Percentiles rank a stretch among this genome's conserved stretches.
Evolutionary conservation across 495 filamentous ascomycete species (phyloP).

Genomic region (Lasiosphaeria ovina): DNA sequence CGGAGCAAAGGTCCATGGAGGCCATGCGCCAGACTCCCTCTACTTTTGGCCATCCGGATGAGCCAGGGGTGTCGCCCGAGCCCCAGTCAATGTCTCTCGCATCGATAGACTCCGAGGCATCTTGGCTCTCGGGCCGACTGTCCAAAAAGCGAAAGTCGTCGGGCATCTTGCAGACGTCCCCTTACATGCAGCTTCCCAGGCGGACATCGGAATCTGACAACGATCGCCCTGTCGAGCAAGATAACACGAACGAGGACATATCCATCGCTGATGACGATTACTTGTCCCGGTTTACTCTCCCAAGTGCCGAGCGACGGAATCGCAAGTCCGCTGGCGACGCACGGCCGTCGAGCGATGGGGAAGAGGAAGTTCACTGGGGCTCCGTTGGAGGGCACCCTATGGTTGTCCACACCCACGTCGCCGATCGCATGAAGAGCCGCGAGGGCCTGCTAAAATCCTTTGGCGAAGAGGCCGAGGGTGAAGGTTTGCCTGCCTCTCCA

Average conservation of each 20-base stretch:
- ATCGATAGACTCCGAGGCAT: constrained; percentile 86
- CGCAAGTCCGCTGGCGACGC: constrained; percentile 44
- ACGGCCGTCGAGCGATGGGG: constrained; percentile 47
- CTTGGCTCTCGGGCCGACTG: constrained; percentile 76
- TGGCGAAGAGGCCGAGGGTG: constrained; percentile 30
- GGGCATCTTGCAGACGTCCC: constrained; percentile 28
- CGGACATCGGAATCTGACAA: constrained; percentile 37
- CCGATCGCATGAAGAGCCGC: constrained; percentile 43
- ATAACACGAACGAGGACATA: constrained; percentile 53
- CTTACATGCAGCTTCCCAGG: constrained; percentile 38
- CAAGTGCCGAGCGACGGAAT: constrained; percentile 56
- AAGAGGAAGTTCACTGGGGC: constrained; percentile 46
- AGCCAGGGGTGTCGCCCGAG: constrained; percentile 42
- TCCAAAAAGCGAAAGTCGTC: constrained; percentile 43
- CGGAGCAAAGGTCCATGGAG: constrained; percentile 43
- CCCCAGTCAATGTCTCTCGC: constrained; percentile 64
- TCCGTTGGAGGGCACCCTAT: constrained; percentile 40
- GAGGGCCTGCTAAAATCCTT: constrained; percentile 63
- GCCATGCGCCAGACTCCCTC: constrained; percentile 44
- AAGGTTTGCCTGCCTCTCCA: background rate
- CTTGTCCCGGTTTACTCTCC: constrained; percentile 53
- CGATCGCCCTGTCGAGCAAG: constrained; percentile 16
- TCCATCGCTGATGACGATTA: constrained; percentile 65
- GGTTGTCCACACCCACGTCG: constrained; percentile 32
- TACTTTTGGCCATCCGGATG: constrained; percentile 41